Base-by-base conservation (phyloP, 2,329 filamentous ascomycete genomes). In the Arthrobotrys megalospora region DNA sequence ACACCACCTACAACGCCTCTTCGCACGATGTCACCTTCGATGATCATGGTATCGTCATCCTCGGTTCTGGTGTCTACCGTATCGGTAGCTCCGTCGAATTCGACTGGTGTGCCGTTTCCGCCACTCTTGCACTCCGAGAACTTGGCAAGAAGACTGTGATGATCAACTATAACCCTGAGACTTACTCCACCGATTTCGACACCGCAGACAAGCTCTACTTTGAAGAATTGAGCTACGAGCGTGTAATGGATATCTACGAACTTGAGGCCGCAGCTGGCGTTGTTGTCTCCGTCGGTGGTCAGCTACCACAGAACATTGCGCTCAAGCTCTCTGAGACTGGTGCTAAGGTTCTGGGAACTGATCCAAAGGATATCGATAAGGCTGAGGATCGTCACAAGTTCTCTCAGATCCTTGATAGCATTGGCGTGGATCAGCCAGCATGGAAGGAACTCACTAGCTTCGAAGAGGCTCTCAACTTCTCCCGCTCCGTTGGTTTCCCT, bases 221-320 rank as follows among this genome's bases (percentile, higher is more conserved):
- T 80, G 96, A 98, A 82, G 96, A 99, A 85, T 86, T 98, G 68
- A 96, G 92, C 85, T 98, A 97, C 84, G 96, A 98, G 86, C 91
- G 95, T 83, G 95, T 98, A 8, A 97, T 98, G 93, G 96, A 99
- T 85, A 98, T 98, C 81, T 97, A 97, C 84, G 96, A 98, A 85
- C 89, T 98, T 14, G 96, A 98, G 85, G 87, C 87, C 75, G 91
- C 94, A 6, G 90, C 88, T 67, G 95, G 94, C 82, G 93, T 98
- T 28, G 94, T 98, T 3, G 95, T 98, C 6, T 97, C 94, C 76
- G 94, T 98, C 10, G 96, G 96, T 83, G 96, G 96, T 50, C 96
- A 99, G 86, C 89, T 98, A 77, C 94, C 96, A 1, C 96, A 99
- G 86, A 98, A 98, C 87, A 97, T 98, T 83, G 96, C 96, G 3